Base-by-base conservation (phyloP, 176 grass and related monocot species). In the Chrysopogon serrulatus region DNA sequence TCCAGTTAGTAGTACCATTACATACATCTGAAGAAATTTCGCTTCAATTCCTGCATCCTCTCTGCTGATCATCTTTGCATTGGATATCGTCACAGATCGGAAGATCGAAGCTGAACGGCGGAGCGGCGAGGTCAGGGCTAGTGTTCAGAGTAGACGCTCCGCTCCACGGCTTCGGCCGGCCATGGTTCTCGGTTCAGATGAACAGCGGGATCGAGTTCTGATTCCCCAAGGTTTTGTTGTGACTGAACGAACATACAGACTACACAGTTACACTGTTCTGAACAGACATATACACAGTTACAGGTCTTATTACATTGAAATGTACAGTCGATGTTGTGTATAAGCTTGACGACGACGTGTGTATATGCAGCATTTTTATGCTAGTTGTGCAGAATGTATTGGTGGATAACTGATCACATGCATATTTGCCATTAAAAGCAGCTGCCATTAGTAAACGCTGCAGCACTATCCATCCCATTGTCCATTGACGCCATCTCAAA, bases 121-220 rank as follows among this genome's bases (percentile, higher is more conserved):
- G 85, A 6, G 73, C 53, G 1, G 53, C 77, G 6, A 87, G 81
- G 14, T 89, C 86, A 24, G 92, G 92, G 39, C 32, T 91, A 27
- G 87, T 87, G 76, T 21, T 87, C 19, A 94, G 89, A 79, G 87
- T 85, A 48, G 89, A 94, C 28, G 39, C 87, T 33, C 89, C 92
- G 15, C 84, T 91, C 15, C 53, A 86, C 30, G 44, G 40, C 57
- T 68, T 82, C 30, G 61, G 84, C 60, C 78, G 53, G 36, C 79
- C 86, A 70, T 88, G 89, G 84, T 85, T 91, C 67, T 91, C 89
- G 1, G 64, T 94, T 33, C 92, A 94, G 73, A 87, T 91, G 84
- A 94, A 91, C 87, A 91, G 92, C 44, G 87, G 87, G 10, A n/a
- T 94, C 13, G 89, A 91, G 59, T 91, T 94, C 73, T 94, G 88